Conservation (phyloP, 202 grass and related monocot genomes). For the Panicum hallii region DNA sequence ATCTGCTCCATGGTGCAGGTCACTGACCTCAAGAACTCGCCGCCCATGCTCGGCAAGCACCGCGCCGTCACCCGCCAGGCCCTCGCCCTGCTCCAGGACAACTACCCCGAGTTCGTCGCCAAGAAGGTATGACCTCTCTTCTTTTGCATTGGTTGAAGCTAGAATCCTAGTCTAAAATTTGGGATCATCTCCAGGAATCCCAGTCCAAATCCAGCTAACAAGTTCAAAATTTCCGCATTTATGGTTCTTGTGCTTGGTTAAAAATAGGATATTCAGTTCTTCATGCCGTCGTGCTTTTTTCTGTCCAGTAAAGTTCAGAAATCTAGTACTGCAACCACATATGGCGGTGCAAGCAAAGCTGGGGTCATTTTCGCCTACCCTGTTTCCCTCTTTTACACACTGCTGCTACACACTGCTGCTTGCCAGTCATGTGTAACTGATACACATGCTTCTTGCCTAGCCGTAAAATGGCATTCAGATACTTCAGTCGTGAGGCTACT, state of each 20-base stretch:
- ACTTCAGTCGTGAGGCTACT: not conserved
- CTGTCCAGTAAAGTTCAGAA: not conserved
- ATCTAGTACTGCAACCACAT: conserved; percentile 1
- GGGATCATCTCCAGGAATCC: not conserved
- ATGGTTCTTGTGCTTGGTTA: conserved; percentile 22
- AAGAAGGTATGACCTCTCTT: conserved; percentile 64
- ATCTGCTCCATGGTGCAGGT: conserved; percentile 96
- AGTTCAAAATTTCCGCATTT: not conserved
- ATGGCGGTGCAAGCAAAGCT: conserved; percentile 27
- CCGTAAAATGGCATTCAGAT: not conserved
- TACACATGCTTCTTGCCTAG: conserved; percentile 5
- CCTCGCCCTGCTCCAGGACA: conserved; percentile 84
- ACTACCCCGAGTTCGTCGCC: conserved; percentile 94
- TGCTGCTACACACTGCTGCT: not conserved
- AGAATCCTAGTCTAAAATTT: not conserved
- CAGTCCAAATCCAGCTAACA: not conserved
- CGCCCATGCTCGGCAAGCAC: conserved; percentile 88
- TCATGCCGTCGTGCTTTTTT: not conserved
- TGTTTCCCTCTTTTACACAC: not conserved
- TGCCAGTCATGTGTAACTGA: not conserved
- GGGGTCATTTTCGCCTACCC: not conserved
- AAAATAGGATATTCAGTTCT: not conserved
- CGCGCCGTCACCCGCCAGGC: conserved; percentile 80
- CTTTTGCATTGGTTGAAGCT: not conserved
- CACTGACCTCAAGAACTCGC: conserved; percentile 95